These are phyloP conservation scores for Fusarium albosuccineum DNA, from an alignment of 2,329 filamentous ascomycete genomes.

Conservation along the genomic window DNA sequence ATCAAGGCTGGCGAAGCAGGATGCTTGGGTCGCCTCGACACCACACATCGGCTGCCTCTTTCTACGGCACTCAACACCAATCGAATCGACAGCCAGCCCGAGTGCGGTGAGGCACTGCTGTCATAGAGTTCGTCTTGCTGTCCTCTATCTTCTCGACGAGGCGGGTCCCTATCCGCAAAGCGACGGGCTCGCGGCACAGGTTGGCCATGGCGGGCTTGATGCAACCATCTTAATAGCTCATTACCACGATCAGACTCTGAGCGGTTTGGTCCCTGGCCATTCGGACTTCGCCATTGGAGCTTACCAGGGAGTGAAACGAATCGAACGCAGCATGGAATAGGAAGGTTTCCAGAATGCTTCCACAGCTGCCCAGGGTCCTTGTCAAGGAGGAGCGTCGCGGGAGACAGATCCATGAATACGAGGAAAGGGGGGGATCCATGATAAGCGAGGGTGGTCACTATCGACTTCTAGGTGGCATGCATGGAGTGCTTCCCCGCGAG, in stretches of 20 bases:
- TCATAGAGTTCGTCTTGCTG: constrained; percentile 11
- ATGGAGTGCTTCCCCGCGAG: constrained; percentile 13
- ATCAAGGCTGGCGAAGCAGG: constrained; percentile 27
- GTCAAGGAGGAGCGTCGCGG: constrained; percentile 4
- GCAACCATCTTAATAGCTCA: constrained; percentile 17
- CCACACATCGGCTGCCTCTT: constrained; percentile 23
- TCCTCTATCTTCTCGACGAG: constrained; percentile 15
- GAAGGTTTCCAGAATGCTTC: constrained; percentile 46
- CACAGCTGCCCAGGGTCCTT: constrained; percentile 15
- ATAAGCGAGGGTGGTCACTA: constrained; percentile 16
- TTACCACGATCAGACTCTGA: neutral
- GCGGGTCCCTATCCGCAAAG: constrained; percentile 12
- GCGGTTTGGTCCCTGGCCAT: constrained; percentile 14
- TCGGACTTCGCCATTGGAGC: constrained; percentile 21
- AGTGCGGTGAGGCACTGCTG: constrained; percentile 9
- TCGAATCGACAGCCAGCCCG: constrained; percentile 8
- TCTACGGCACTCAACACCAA: constrained; percentile 10
- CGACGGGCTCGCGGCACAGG: constrained; percentile 30
- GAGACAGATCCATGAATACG: constrained; percentile 22
- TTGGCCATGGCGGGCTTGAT: constrained; percentile 1
- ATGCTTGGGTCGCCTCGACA: constrained; percentile 15
- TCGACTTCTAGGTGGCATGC: constrained; percentile 22
- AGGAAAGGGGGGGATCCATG: constrained; percentile 17
- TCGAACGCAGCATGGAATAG: constrained; percentile 33
- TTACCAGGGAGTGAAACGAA: constrained; percentile 23